These are phyloP conservation scores for Candida succiphila DNA, from an alignment of 805 yeast genomes.

Conservation along the genomic window DNA sequence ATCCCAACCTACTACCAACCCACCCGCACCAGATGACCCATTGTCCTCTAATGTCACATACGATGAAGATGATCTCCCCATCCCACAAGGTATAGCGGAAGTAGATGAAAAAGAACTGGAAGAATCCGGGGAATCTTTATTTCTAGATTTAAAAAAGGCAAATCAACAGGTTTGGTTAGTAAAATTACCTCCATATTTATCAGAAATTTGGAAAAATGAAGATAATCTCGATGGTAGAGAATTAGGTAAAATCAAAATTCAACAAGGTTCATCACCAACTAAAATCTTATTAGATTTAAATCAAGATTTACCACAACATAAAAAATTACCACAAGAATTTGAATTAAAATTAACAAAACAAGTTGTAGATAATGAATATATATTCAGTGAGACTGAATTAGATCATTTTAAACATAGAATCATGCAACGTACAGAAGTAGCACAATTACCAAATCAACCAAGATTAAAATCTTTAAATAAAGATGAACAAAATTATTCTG, in stretches of 20 bases:
- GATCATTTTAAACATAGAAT: constrained; percentile 47
- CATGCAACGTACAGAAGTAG: constrained; percentile 39
- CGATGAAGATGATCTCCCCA: constrained; percentile 22
- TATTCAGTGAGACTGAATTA: constrained; percentile 80
- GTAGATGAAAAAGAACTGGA: constrained; percentile 25
- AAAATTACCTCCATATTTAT: constrained; percentile 77
- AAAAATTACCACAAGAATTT: constrained; percentile 72
- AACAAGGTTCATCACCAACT: constrained; percentile 27
- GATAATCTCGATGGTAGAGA: constrained; percentile 59
- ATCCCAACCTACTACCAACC: too few relatives aligned
- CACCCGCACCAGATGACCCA: too few relatives aligned
- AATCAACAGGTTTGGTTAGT: constrained; percentile 85
- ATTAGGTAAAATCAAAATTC: constrained; percentile 72
- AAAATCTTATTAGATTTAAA: constrained; percentile 52
- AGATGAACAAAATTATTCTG: constrained; percentile 22
- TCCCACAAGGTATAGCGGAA: constrained; percentile 25
- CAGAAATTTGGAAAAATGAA: constrained; percentile 69
- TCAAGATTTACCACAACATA: constrained; percentile 32
- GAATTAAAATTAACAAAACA: constrained; percentile 71
- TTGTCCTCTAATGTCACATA: too few relatives aligned
- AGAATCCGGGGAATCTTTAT: constrained; percentile 53
- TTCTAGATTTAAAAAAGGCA: constrained; percentile 56
- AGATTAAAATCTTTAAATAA: constrained; percentile 29
- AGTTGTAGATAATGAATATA: constrained; percentile 74
- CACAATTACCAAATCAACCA: constrained; percentile 44